Evolutionary conservation across 805 yeast genomes (phyloP), one percentile per base, ranked within the genome.

Genomic region (Peterozyma xylosa): DNA sequence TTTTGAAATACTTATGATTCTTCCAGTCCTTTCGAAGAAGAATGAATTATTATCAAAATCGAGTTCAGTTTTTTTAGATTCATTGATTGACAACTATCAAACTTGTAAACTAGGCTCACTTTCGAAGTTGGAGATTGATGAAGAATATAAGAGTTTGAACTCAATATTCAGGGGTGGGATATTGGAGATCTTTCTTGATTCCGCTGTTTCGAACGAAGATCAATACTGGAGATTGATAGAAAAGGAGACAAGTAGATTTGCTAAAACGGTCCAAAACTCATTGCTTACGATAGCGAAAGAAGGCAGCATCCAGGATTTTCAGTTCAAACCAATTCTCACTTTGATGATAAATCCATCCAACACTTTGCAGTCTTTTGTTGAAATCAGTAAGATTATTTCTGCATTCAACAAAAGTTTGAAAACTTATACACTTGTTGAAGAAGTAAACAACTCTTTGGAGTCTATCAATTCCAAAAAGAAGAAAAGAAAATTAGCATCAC

Each of bases 1-100:
- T 46, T 73, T 81, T 46, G 74, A 73, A 44, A 59, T 78, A 7
- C 48, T 83, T 9, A 53, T 81, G 47, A 53, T 85, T 1, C 49
- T 49, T 34, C 66, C 61, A 18, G 49, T 53, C 3, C 39, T 21
- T 21, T 21, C 27, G 7, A 21, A 21, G 7, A 7, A 21, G 7
- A 21, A 21, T 7, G 27, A 21, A 7, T 21, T 21, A 21, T 21
- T 21, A 21, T 21, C 27, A 21, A 21, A 21, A 21, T 68, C 62
- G 33, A 51, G 65, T 9, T 38, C 34, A 0, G 48, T 44, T 14
- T 76, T 80, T 45, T 52, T 77, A 36, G 59, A 66, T 18, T 51
- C 67, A 0, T 49, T 81, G 10, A 54, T 57, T 9, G 64, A 71
- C 33, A 64, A 64, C 30, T 81, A 78, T 55, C 61, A 59, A 5